phyloP scores from a whole-genome alignment of 2,329 filamentous ascomycete species.

The Cercospora canescens region DNA sequence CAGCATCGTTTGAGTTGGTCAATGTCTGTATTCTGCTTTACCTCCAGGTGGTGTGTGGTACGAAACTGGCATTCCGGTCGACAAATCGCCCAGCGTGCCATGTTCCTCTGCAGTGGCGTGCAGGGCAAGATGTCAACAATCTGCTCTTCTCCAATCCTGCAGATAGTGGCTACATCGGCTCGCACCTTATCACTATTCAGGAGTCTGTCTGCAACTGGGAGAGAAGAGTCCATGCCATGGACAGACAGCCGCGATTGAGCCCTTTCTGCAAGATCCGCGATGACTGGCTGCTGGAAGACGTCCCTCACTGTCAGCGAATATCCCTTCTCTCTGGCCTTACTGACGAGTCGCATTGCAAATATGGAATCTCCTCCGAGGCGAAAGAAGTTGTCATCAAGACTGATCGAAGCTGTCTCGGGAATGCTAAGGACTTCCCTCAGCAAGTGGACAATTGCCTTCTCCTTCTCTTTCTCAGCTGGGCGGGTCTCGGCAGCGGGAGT shows the following conservation, averaged over 20 bases:
- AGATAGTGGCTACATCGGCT: not conserved
- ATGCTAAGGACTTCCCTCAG: not conserved
- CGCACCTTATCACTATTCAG: not conserved
- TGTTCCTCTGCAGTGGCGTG: not conserved
- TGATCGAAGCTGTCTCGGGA: not conserved
- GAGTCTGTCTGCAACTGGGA: not conserved
- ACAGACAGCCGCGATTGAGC: not conserved
- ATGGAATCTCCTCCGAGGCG: not conserved
- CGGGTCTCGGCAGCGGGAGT: not conserved
- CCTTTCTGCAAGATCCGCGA: not conserved
- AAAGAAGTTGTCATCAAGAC: not conserved
- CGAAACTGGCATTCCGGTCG: not conserved
- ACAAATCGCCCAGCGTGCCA: not conserved
- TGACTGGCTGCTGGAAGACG: not conserved
- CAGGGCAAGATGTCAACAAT: not conserved
- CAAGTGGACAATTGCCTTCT: not conserved
- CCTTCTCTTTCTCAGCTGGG: not conserved
- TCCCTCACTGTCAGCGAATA: not conserved
- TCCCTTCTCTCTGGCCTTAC: not conserved
- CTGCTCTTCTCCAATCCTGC: not conserved
- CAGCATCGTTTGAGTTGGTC: not conserved
- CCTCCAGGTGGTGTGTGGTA: not conserved
- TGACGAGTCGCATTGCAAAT: not conserved
- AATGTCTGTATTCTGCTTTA: not conserved
- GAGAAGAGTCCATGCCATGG: not conserved